These are phyloP conservation scores for Macrophomina tecta DNA, from an alignment of 2,329 filamentous ascomycete genomes.

Conservation along the genomic window DNA sequence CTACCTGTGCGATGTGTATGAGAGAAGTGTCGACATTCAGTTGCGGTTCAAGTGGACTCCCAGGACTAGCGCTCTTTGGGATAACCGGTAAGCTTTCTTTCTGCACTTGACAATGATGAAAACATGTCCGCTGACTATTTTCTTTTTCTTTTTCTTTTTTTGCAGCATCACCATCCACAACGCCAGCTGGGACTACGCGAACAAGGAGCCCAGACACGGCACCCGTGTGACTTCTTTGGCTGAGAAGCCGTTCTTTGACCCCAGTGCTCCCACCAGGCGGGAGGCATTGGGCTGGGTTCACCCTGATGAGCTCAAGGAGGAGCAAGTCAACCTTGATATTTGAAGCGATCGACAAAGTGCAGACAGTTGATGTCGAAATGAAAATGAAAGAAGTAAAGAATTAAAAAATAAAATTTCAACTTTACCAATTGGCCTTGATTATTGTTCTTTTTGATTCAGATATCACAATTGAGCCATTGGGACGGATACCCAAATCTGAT, in stretches of 20 bases:
- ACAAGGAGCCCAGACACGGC: conserved; percentile 70
- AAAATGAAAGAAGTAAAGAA: conserved; percentile 22
- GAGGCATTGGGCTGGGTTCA: conserved; percentile 70
- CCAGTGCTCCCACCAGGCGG: conserved; percentile 68
- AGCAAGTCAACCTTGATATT: neutral
- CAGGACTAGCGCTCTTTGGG: conserved; percentile 71
- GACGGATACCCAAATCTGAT: too few relatives aligned
- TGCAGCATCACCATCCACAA: conserved; percentile 73
- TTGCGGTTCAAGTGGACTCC: conserved; percentile 74
- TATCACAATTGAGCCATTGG: too few relatives aligned
- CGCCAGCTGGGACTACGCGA: conserved; percentile 75
- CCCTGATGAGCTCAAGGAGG: conserved; percentile 52
- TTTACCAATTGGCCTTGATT: neutral
- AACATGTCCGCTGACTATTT: neutral
- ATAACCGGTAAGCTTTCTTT: conserved; percentile 61
- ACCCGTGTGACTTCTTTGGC: conserved; percentile 74
- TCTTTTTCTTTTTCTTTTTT: neutral
- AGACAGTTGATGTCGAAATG: too few relatives aligned
- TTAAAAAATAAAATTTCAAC: neutral
- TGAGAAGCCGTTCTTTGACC: conserved; percentile 73
- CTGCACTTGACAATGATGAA: neutral
- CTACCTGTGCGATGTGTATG: conserved; percentile 72
- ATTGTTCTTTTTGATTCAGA: neutral
- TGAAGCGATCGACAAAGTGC: neutral
- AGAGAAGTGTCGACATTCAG: conserved; percentile 74